Conservation (phyloP, 257 asterid species). For the Mitragyna speciosa region DNA sequence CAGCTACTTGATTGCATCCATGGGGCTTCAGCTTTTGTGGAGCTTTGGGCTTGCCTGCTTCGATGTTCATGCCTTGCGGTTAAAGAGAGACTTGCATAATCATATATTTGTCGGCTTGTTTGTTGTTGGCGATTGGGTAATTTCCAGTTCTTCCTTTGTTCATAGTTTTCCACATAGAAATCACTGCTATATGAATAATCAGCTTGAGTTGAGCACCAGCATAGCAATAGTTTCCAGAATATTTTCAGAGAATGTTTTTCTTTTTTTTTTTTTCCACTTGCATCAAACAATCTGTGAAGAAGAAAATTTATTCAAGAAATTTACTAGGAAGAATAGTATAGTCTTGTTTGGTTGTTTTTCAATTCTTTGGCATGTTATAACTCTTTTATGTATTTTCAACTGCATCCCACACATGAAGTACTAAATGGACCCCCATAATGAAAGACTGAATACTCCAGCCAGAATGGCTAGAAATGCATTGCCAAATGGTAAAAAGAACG, state of each 20-base stretch:
- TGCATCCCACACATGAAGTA: background rate
- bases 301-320: background rate
- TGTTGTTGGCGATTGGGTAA: slow-evolving; percentile 94
- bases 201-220: background rate
- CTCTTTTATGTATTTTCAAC: background rate
- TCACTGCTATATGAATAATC: background rate
- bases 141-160: slow-evolving; percentile 18
- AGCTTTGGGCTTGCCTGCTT: slow-evolving; percentile 85
- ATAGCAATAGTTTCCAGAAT: background rate
- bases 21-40: slow-evolving; percentile 96
- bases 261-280: background rate
- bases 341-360: background rate
- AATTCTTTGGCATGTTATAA: background rate
- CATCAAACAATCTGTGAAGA: background rate
- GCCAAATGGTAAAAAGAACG: background rate
- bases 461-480: background rate
- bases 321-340: background rate
- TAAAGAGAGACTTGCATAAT: slow-evolving; percentile 67
- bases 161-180: background rate
- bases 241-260: no score
- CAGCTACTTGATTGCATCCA: slow-evolving; percentile 93
- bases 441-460: background rate
- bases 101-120: slow-evolving; percentile 68
- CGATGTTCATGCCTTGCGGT: slow-evolving; percentile 79
- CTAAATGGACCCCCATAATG: background rate